phyloP scores from a whole-genome alignment of 2,329 filamentous ascomycete genomes.

The Mycosphaerella sp. region DNA sequence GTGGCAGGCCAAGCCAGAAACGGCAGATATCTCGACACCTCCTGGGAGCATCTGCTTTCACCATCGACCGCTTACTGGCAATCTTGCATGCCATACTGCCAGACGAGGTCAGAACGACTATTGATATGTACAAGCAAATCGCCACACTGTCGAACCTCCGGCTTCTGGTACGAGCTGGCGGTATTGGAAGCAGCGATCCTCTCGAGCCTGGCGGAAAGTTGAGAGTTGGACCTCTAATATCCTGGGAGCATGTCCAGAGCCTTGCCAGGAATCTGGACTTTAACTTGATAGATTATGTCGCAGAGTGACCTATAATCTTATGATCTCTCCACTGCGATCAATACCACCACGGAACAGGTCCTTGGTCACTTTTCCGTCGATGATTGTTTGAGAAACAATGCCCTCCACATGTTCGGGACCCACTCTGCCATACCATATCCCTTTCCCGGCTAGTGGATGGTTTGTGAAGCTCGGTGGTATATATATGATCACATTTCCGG shows the following conservation, averaged over 20 bases:
- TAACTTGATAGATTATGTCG: conserved; percentile 71
- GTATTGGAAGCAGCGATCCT: conserved; percentile 52
- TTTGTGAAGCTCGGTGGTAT: conserved; percentile 51
- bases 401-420: conserved; percentile 70
- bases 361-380: conserved; percentile 59
- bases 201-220: conserved; percentile 66
- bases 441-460: conserved; percentile 61
- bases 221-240: conserved; percentile 61
- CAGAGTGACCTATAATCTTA: conserved; percentile 32
- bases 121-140: conserved; percentile 50
- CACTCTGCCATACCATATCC: conserved; percentile 77
- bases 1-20: conserved; percentile 38
- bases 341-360: conserved; percentile 70
- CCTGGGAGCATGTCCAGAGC: conserved; percentile 67
- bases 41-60: conserved; percentile 68
- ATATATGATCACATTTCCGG: conserved; percentile 78
- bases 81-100: conserved; percentile 63
- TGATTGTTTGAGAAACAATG: conserved; percentile 63
- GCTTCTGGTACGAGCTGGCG: conserved; percentile 58
- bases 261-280: conserved; percentile 68
- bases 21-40: conserved; percentile 71
- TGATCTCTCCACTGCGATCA: conserved; percentile 27
- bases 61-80: conserved; percentile 70
- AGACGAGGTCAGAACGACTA: conserved; percentile 38
- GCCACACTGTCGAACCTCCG: conserved; percentile 67